phyloP scores from a whole-genome alignment of 495 filamentous ascomycete species.

The Daldinia bambusicola region DNA sequence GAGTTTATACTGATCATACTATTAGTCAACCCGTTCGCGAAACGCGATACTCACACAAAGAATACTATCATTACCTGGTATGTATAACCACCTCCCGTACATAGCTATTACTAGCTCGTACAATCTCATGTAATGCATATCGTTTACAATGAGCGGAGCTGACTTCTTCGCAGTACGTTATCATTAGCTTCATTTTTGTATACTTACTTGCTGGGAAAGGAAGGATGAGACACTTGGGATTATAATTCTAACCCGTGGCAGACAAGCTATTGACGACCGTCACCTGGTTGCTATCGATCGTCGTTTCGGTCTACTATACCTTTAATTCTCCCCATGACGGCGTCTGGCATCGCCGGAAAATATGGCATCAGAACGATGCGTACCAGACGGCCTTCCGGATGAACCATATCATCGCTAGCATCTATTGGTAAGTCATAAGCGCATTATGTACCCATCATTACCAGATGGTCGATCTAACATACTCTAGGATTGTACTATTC shows the following conservation, averaged over 20 bases:
- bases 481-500: conserved; percentile 75
- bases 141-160: conserved; percentile 2
- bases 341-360: conserved; percentile 61
- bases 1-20: conserved; percentile 10
- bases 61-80: conserved; percentile 57
- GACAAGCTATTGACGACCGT: conserved; percentile 75
- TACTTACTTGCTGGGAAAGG: background rate
- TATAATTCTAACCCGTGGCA: conserved; percentile 41
- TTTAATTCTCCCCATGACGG: conserved; percentile 69
- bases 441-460: background rate
- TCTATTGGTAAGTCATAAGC: conserved; percentile 75
- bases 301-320: conserved; percentile 76
- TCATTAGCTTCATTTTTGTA: background rate
- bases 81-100: background rate
- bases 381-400: conserved; percentile 79
- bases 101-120: background rate
- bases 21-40: conserved; percentile 73
- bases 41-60: conserved; percentile 66
- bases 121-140: background rate
- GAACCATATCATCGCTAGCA: conserved; percentile 72
- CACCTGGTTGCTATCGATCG: conserved; percentile 75
- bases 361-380: conserved; percentile 75
- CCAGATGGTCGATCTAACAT: conserved; percentile 13
- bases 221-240: conserved; percentile 16
- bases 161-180: conserved; percentile 23